These are phyloP conservation scores for Quercus mongolica DNA, from an alignment of 306 rosid species.

Conservation along the genomic window DNA sequence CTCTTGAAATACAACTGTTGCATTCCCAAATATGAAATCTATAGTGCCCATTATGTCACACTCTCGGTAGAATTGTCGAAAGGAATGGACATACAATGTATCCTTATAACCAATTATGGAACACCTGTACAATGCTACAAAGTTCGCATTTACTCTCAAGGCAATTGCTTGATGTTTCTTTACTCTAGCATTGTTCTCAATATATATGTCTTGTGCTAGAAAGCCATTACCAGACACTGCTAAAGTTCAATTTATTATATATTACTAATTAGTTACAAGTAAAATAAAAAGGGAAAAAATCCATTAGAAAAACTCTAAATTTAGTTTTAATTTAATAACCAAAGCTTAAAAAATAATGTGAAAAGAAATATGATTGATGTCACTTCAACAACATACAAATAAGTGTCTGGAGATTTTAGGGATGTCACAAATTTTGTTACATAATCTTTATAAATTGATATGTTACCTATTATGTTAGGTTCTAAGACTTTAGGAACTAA, in stretches of 20 bases:
- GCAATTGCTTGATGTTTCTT: slow-evolving; percentile 79
- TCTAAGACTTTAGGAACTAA: too few relatives aligned
- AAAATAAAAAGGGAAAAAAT: too few relatives aligned
- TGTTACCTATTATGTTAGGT: too few relatives aligned
- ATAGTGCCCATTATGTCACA: slow-evolving; percentile 71
- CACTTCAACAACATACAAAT: too few relatives aligned
- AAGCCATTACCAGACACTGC: slow-evolving; percentile 83
- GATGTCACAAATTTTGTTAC: too few relatives aligned
- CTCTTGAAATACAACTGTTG: slow-evolving; percentile 41
- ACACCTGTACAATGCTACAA: slow-evolving; percentile 58
- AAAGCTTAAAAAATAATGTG: too few relatives aligned
- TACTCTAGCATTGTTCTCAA: slow-evolving; percentile 69
- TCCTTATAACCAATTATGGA: slow-evolving; percentile 62
- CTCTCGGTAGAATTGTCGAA: slow-evolving; percentile 75
- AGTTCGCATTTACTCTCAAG: slow-evolving; percentile 66
- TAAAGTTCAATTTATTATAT: slow-evolving; percentile 7
- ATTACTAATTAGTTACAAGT: too few relatives aligned
- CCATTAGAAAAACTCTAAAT: too few relatives aligned
- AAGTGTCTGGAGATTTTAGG: too few relatives aligned
- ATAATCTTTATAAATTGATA: too few relatives aligned
- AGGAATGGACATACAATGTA: slow-evolving; percentile 69
- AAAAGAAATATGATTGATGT: too few relatives aligned
- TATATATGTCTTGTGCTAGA: slow-evolving; percentile 64
- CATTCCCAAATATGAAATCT: slow-evolving; percentile 69
- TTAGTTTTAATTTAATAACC: too few relatives aligned